Evolutionary conservation across 306 rosid genomes (phyloP).

Genomic region (Lupinus albus): DNA sequence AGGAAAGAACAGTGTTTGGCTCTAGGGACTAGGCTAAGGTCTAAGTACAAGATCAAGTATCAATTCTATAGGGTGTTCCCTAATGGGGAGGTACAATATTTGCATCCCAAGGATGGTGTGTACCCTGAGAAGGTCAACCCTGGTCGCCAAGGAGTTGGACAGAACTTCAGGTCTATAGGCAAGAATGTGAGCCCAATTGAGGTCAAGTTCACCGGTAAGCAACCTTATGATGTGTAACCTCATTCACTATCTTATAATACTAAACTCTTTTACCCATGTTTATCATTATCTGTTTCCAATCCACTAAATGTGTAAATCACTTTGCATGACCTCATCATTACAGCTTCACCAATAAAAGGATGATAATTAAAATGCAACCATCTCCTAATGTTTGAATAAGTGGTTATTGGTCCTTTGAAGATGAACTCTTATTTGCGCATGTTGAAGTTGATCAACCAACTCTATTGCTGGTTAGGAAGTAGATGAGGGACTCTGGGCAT

Average conservation of each 20-base stretch:
- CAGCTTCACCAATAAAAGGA: no score
- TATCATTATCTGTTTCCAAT: neutral
- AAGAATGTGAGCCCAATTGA: slow-evolving; percentile 89
- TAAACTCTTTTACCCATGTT: slow-evolving; percentile 21
- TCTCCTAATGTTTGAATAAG: no score
- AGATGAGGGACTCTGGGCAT: slow-evolving; percentile 33
- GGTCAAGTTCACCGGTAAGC: slow-evolving; percentile 98
- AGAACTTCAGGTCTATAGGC: slow-evolving; percentile 87
- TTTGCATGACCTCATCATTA: no score
- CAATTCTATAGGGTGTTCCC: slow-evolving; percentile 99
- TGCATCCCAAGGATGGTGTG: slow-evolving; percentile 97
- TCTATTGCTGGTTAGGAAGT: no score
- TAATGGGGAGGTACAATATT: slow-evolving; percentile 90
- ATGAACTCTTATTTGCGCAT: no score
- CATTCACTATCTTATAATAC: neutral
- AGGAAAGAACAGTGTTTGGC: slow-evolving; percentile 98
- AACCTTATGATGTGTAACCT: slow-evolving; percentile 64
- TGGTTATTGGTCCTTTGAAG: no score
- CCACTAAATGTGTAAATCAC: no score
- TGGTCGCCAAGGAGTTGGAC: slow-evolving; percentile 87
- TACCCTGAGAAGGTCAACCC: slow-evolving; percentile 99
- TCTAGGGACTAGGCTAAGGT: slow-evolving; percentile 86
- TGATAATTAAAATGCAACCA: no score
- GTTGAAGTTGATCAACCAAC: no score
- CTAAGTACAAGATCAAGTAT: slow-evolving; percentile 95